These are phyloP conservation scores for Termitomyces sp. DNA, from an alignment of 768 basidiomycete genomes.

Conservation along the genomic window DNA sequence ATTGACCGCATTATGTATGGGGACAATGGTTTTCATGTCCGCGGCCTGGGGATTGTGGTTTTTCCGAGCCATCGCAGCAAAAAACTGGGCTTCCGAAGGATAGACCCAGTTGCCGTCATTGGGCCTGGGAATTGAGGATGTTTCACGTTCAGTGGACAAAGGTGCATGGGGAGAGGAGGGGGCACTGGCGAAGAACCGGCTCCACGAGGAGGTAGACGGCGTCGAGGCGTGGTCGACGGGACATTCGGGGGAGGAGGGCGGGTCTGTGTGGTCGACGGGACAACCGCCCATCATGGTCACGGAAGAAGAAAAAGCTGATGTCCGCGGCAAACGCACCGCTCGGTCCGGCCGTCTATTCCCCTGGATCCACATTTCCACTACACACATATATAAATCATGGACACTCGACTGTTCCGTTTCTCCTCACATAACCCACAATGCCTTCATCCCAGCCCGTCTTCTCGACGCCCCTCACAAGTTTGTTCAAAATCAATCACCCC, in stretches of 20 bases:
- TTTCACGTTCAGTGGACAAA: conserved; percentile 72
- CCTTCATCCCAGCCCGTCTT: conserved; percentile 65
- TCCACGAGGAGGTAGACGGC: conserved; percentile 32
- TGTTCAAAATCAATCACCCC: conserved; percentile 80
- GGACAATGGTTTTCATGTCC: conserved; percentile 97
- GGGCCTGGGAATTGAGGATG: conserved; percentile 82
- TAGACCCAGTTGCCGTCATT: conserved; percentile 88
- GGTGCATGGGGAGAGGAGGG: conserved; percentile 20
- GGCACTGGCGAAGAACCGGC: conserved; percentile 34
- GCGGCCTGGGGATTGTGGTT: conserved; percentile 80
- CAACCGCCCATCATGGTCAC: conserved; percentile 33
- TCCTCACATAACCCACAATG: conserved; percentile 36
- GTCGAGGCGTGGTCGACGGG: conserved; percentile 37
- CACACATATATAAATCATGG: conserved; percentile 1
- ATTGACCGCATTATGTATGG: conserved; percentile 99
- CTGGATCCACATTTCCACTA: not conserved
- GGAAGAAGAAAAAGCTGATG: conserved; percentile 7
- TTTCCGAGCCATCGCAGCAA: conserved; percentile 93
- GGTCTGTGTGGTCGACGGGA: conserved; percentile 53
- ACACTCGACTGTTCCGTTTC: conserved; percentile 1
- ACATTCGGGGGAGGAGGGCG: conserved; percentile 22
- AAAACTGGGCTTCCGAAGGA: conserved; percentile 98
- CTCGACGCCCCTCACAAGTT: conserved; percentile 66
- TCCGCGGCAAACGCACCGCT: conserved; percentile 6
- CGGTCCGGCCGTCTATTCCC: conserved; percentile 2